Evolutionary conservation across 2,329 filamentous ascomycete species (phyloP).

Genomic region (Talaromyces sp.): DNA sequence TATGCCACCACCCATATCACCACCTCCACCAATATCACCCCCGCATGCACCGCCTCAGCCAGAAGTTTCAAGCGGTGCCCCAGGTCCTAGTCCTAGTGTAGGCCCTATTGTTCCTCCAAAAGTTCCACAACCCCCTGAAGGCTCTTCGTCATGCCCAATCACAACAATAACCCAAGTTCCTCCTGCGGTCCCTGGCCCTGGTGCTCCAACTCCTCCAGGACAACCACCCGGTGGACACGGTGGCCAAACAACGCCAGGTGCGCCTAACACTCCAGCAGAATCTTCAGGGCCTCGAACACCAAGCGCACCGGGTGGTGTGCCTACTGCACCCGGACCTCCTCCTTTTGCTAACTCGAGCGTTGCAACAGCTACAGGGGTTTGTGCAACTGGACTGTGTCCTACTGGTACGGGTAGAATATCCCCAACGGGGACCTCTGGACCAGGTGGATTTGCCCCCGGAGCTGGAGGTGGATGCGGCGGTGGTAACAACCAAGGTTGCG

Average conservation of each 20-base stretch:
- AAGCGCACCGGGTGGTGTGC: slow-evolving; percentile 12
- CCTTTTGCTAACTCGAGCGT: slow-evolving; percentile 15
- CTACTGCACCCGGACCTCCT: slow-evolving; percentile 17
- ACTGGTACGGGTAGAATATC: not conserved
- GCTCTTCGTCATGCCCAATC: not conserved
- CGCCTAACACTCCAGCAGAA: slow-evolving; percentile 4
- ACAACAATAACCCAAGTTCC: not conserved
- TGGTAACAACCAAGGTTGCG: not conserved
- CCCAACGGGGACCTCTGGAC: slow-evolving; percentile 7
- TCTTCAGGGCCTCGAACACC: slow-evolving; percentile 10
- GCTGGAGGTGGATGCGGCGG: slow-evolving; percentile 17
- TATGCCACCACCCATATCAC: not conserved
- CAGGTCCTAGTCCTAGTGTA: not conserved
- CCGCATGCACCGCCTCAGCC: not conserved
- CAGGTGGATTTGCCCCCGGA: slow-evolving; percentile 4
- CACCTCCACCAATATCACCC: not conserved
- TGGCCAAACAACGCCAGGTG: slow-evolving; percentile 1
- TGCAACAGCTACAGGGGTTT: not conserved
- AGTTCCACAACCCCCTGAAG: not conserved
- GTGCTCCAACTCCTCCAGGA: not conserved
- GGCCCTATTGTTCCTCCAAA: not conserved
- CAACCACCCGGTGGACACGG: not conserved
- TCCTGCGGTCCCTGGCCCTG: not conserved
- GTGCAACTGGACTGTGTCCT: not conserved
- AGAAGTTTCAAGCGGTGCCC: not conserved